A percentile compares a stretch with the other conserved stretches of the same genome.
phyloP scores from a whole-genome alignment of 768 basidiomycete genomes.

The Trametes cinnabarina region DNA sequence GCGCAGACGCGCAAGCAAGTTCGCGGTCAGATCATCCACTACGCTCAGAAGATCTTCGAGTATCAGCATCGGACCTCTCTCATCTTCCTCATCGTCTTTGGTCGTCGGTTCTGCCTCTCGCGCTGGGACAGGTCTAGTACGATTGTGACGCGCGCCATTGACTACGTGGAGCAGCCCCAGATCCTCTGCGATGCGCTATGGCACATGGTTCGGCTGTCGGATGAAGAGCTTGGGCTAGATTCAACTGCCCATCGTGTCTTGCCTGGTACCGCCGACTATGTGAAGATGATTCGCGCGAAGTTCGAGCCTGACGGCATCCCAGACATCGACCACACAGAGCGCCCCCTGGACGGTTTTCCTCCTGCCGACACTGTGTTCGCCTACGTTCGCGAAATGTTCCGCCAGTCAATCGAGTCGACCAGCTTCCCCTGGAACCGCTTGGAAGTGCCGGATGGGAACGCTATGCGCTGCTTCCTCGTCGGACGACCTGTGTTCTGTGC shows the following conservation, averaged over 20 bases:
- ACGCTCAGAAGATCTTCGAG: slow-evolving; percentile 5
- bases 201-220: background rate
- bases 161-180: slow-evolving; percentile 6
- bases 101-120: background rate
- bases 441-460: background rate
- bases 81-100: slow-evolving; percentile 8
- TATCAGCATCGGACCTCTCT: slow-evolving; percentile 7
- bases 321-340: background rate
- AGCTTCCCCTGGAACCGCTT: slow-evolving; percentile 5
- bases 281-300: background rate
- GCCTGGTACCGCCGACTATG: background rate
- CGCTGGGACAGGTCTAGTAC: slow-evolving; percentile 15
- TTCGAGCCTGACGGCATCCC: background rate
- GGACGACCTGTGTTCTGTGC: background rate
- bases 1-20: background rate
- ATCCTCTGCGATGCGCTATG: background rate
- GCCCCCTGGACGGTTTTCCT: background rate
- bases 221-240: background rate
- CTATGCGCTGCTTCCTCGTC: slow-evolving; percentile 4
- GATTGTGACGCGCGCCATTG: slow-evolving; percentile 1
- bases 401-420: background rate
- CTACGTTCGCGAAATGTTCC: slow-evolving; percentile 6
- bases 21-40: background rate
- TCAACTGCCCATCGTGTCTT: background rate
- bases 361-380: background rate